Conservation (phyloP, 1,139 yeast genomes). For the Suhomyces yuchorum region DNA sequence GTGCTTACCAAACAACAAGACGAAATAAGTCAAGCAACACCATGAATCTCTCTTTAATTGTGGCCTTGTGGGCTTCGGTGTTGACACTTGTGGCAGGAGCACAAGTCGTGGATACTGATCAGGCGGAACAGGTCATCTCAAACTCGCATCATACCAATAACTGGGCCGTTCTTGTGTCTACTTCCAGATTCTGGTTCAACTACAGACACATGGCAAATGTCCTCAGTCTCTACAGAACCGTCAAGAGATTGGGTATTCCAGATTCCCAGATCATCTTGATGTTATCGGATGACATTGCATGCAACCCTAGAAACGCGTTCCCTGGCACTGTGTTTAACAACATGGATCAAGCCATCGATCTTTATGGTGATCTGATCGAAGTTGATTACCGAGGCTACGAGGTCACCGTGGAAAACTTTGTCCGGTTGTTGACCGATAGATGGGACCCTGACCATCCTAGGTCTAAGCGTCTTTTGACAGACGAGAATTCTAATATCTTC, state of each 20-base stretch:
- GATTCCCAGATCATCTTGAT: constrained; percentile 95
- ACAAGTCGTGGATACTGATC: constrained; percentile 19
- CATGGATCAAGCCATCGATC: constrained; percentile 89
- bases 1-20: neutral
- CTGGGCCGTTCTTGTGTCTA: constrained; percentile 95
- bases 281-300: constrained; percentile 96
- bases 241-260: constrained; percentile 92
- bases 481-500: constrained; percentile 90
- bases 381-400: constrained; percentile 98
- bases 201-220: constrained; percentile 98
- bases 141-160: constrained; percentile 68
- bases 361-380: constrained; percentile 92
- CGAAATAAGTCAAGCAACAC: neutral
- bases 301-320: constrained; percentile 92
- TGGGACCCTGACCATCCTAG: constrained; percentile 96
- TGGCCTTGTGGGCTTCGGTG: constrained; percentile 8
- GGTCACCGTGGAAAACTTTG: constrained; percentile 94
- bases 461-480: constrained; percentile 85
- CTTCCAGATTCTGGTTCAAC: constrained; percentile 97
- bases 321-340: constrained; percentile 97
- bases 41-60: constrained; percentile 14
- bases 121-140: constrained; percentile 28
- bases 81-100: constrained; percentile 11
- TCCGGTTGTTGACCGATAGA: constrained; percentile 85
- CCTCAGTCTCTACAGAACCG: constrained; percentile 90